A percentile compares a stretch with the other conserved stretches of the same genome.
phyloP scores from a whole-genome alignment of 441 rosid genomes.

The Breynia disticha region DNA sequence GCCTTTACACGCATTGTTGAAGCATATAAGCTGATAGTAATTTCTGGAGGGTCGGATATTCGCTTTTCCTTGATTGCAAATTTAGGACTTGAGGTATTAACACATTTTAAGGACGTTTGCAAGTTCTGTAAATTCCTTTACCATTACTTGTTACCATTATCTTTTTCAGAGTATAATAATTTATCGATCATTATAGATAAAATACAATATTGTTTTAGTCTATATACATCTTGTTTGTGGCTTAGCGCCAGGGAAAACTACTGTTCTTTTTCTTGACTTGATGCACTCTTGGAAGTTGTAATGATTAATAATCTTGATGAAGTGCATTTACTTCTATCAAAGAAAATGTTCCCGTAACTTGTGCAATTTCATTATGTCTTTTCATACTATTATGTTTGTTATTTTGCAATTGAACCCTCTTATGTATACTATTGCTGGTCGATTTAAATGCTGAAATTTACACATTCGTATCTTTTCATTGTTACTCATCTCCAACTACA shows the following conservation, averaged over 20 bases:
- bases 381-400: background rate
- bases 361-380: background rate
- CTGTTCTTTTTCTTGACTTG: background rate
- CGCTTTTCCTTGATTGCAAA: slow-evolving; percentile 82
- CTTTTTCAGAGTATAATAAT: slow-evolving; percentile 6
- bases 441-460: too few species aligned
- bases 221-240: slow-evolving; percentile 1
- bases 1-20: slow-evolving; percentile 68
- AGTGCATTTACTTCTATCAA: background rate
- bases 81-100: slow-evolving; percentile 80
- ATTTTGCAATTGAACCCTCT: too few species aligned
- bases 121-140: background rate
- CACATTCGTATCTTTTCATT: too few species aligned
- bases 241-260: background rate
- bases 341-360: background rate
- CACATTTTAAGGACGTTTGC: slow-evolving; percentile 14
- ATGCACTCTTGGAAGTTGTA: slow-evolving; percentile 2
- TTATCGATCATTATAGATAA: background rate
- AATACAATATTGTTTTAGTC: background rate
- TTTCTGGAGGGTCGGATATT: slow-evolving; percentile 76
- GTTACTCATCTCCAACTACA: too few species aligned
- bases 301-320: slow-evolving; percentile 8
- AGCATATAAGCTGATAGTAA: slow-evolving; percentile 71
- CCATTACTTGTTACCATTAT: background rate
- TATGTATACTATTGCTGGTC: too few species aligned